Conservation (phyloP, 768 basidiomycete species). For the Trametes punicea region DNA sequence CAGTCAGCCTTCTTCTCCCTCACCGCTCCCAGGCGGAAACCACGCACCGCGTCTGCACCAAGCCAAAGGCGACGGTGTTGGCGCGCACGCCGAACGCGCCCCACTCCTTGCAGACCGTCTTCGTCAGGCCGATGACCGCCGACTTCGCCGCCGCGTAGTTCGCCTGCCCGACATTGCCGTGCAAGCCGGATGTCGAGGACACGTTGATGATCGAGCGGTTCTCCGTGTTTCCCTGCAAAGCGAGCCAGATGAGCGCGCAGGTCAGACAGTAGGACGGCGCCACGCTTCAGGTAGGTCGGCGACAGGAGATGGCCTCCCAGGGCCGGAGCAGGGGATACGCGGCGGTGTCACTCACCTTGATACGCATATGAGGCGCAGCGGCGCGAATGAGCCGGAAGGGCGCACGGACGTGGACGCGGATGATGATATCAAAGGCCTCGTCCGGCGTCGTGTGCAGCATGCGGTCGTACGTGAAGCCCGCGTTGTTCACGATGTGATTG, state of each 20-base stretch:
- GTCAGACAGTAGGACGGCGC: background rate
- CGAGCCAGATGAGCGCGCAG: background rate
- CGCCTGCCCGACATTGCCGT: conserved; percentile 83
- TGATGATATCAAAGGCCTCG: conserved; percentile 76
- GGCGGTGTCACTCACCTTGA: conserved; percentile 47
- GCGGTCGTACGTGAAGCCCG: conserved; percentile 79
- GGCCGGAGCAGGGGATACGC: background rate
- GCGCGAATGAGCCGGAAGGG: conserved; percentile 83
- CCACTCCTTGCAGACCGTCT: conserved; percentile 89
- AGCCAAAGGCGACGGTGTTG: conserved; percentile 77
- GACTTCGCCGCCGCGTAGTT: conserved; percentile 82
- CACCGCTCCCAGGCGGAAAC: background rate
- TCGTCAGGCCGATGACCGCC: conserved; percentile 75
- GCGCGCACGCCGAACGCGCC: conserved; percentile 78
- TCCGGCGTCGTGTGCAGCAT: conserved; percentile 88
- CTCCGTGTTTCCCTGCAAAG: conserved; percentile 46
- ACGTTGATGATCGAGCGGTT: conserved; percentile 80
- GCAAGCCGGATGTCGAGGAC: conserved; percentile 77
- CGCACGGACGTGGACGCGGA: conserved; percentile 81
- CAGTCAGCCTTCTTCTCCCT: background rate
- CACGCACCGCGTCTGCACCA: conserved; percentile 68
- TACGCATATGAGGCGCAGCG: conserved; percentile 80
- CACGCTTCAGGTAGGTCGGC: no score
- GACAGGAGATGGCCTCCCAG: no score
- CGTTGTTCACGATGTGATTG: conserved; percentile 86